Conservation (phyloP, 73 alveolate genomes). For the Paramecium pentaurelia region DNA sequence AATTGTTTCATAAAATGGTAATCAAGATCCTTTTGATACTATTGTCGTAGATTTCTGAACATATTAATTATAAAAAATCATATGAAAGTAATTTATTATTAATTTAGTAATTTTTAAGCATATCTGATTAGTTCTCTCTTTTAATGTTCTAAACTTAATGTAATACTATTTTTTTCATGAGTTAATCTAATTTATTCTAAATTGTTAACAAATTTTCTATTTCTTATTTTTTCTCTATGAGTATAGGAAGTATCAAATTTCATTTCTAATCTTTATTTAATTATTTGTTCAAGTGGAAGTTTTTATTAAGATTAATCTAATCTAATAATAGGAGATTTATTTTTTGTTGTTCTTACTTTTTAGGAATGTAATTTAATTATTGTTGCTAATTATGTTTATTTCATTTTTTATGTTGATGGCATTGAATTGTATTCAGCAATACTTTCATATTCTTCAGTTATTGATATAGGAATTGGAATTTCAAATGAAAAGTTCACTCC, state of each 20-base stretch:
- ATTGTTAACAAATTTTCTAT: neutral
- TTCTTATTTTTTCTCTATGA: neutral
- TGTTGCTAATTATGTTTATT: neutral
- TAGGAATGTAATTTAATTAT: neutral
- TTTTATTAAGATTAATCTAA: neutral
- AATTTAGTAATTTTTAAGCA: neutral
- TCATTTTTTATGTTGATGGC: neutral
- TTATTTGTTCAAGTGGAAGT: neutral
- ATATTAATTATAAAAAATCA: neutral
- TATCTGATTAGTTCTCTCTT: neutral
- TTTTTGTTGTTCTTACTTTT: neutral
- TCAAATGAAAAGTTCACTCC: neutral
- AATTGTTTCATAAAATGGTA: neutral
- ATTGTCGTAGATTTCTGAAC: neutral
- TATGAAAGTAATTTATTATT: neutral
- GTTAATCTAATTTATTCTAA: neutral
- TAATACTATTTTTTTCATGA: neutral
- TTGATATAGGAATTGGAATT: slow-evolving; percentile 12
- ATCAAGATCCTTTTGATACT: neutral
- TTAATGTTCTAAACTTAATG: neutral
- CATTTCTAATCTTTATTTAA: neutral
- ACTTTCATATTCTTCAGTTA: neutral
- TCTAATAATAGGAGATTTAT: neutral
- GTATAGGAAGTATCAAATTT: neutral
- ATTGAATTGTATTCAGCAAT: neutral